Evolutionary conservation across 1,284 basidiomycete species (phyloP).

Genomic region (Cutaneotrichosporon spelunceum): DNA sequence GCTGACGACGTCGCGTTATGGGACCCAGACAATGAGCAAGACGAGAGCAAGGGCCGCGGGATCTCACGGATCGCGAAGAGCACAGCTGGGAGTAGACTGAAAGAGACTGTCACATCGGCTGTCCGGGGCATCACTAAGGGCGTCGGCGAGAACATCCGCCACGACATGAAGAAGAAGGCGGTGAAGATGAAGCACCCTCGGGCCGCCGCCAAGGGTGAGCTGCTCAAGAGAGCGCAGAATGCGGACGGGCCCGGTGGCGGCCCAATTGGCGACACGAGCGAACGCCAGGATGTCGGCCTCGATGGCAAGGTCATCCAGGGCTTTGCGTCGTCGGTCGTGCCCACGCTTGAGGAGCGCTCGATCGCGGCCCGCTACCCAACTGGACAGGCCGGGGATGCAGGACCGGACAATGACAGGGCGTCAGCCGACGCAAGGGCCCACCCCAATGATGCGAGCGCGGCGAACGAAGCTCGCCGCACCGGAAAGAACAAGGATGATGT

Average conservation of each 20-base stretch:
- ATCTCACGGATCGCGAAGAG: slow-evolving; percentile 49
- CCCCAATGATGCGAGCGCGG: slow-evolving; percentile 23
- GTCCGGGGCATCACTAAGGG: slow-evolving; percentile 44
- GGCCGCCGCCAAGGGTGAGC: slow-evolving; percentile 43
- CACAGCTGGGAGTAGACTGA: slow-evolving; percentile 35
- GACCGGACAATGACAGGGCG: slow-evolving; percentile 11
- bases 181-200: slow-evolving; percentile 54
- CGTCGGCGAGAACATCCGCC: slow-evolving; percentile 45
- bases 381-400: slow-evolving; percentile 40
- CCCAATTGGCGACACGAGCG: slow-evolving; percentile 47
- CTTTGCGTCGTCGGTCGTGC: slow-evolving; percentile 65
- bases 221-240: neutral
- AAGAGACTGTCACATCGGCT: slow-evolving; percentile 36
- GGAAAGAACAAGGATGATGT: slow-evolving; percentile 55
- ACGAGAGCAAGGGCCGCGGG: slow-evolving; percentile 34
- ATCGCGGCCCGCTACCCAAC: slow-evolving; percentile 54
- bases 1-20: slow-evolving; percentile 63
- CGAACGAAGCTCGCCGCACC: slow-evolving; percentile 23
- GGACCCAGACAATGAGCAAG: slow-evolving; percentile 78
- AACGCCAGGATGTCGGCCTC: slow-evolving; percentile 60
- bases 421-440: slow-evolving; percentile 33
- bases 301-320: slow-evolving; percentile 54
- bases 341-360: slow-evolving; percentile 68
- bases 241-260: slow-evolving; percentile 19
- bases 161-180: slow-evolving; percentile 50